Evolutionary conservation across 2,329 filamentous ascomycete genomes (phyloP).

Genomic region (Septoria linicola): DNA sequence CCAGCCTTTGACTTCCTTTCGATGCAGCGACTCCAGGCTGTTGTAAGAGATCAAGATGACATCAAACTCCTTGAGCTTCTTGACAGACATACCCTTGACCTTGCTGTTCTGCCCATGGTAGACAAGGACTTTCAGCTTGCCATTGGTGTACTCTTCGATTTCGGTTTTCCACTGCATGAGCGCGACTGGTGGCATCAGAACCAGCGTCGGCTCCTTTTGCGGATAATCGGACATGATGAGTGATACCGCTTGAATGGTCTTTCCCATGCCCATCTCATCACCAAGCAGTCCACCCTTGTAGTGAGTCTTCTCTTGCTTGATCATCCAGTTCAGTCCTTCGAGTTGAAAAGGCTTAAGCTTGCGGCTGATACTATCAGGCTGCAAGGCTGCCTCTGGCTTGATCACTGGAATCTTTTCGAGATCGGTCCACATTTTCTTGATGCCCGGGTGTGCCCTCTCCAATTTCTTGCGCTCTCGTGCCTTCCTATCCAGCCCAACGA

Average conservation of each 20-base stretch:
- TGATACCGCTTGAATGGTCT: conserved; percentile 97
- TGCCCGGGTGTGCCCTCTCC: conserved; percentile 72
- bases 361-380: conserved; percentile 75
- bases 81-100: conserved; percentile 71
- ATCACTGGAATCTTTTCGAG: conserved; percentile 68
- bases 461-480: conserved; percentile 63
- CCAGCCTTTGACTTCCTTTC: conserved; percentile 90
- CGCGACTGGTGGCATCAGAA: conserved; percentile 24
- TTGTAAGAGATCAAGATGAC: conserved; percentile 98
- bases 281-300: conserved; percentile 90
- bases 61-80: conserved; percentile 77
- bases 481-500: conserved; percentile 29
- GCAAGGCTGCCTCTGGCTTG: conserved; percentile 61
- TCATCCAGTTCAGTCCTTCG: conserved; percentile 93
- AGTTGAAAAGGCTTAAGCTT: conserved; percentile 91
- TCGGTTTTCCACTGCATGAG: conserved; percentile 47
- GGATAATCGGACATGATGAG: conserved; percentile 98
- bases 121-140: conserved; percentile 84
- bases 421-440: conserved; percentile 81
- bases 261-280: conserved; percentile 98
- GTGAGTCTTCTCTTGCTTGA: conserved; percentile 76
- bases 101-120: conserved; percentile 85
- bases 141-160: conserved; percentile 70
- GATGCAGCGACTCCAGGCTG: conserved; percentile 82
- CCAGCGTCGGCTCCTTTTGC: conserved; percentile 67